phyloP scores from a whole-genome alignment of 2,329 filamentous ascomycete species.

The Diaporthe citrichinensis region DNA sequence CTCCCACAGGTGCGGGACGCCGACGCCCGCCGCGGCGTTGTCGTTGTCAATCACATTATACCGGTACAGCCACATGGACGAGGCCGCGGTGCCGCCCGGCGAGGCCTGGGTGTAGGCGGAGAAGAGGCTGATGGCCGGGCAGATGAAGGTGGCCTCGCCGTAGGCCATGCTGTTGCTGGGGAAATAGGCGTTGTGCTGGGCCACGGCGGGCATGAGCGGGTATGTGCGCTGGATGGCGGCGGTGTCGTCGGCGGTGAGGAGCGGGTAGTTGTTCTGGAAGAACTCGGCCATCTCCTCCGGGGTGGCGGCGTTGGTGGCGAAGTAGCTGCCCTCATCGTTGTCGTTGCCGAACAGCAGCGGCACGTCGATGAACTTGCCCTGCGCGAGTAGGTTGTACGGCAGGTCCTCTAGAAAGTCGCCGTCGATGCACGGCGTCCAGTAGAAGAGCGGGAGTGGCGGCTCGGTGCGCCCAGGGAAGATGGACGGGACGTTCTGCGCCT shows the following conservation, averaged over 20 bases:
- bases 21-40: slow-evolving; percentile 55
- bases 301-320: slow-evolving; percentile 56
- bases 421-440: slow-evolving; percentile 66
- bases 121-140: slow-evolving; percentile 58
- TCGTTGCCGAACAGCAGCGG: slow-evolving; percentile 66
- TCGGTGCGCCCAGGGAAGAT: slow-evolving; percentile 55
- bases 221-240: slow-evolving; percentile 56
- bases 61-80: slow-evolving; percentile 60
- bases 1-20: slow-evolving; percentile 65
- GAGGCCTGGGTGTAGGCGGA: slow-evolving; percentile 48
- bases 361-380: slow-evolving; percentile 66
- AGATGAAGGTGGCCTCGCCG: slow-evolving; percentile 62
- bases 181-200: slow-evolving; percentile 60
- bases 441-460: slow-evolving; percentile 57
- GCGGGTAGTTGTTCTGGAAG: slow-evolving; percentile 63
- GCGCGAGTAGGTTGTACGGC: slow-evolving; percentile 56
- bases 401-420: slow-evolving; percentile 60
- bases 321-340: slow-evolving; percentile 63
- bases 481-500: slow-evolving; percentile 56
- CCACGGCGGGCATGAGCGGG: slow-evolving; percentile 52
- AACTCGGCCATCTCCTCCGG: slow-evolving; percentile 55
- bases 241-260: slow-evolving; percentile 54
- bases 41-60: slow-evolving; percentile 62
- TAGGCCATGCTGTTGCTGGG: slow-evolving; percentile 58
- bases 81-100: not conserved